These are phyloP conservation scores for Globisporangium cylindrosporum DNA, from an alignment of 352 stramenopile genomes.

Conservation along the genomic window DNA sequence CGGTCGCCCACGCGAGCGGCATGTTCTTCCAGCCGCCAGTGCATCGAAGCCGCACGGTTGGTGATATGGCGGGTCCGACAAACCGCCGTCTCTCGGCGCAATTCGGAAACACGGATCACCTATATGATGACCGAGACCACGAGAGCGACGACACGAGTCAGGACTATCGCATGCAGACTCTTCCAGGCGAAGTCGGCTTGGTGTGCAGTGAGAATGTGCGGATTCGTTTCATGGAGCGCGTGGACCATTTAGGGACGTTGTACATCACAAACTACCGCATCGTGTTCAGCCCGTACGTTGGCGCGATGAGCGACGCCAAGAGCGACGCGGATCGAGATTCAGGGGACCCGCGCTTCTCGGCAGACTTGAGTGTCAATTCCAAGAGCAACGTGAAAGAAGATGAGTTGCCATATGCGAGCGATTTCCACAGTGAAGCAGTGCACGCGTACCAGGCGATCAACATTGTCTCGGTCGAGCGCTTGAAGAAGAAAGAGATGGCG, in stretches of 20 bases:
- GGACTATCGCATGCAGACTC: constrained; percentile 39
- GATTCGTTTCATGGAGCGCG: constrained; percentile 45
- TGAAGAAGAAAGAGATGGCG: constrained; percentile 73
- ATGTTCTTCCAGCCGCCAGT: constrained; percentile 27
- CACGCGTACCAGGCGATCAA: constrained; percentile 71
- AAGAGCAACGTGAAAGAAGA: constrained; percentile 35
- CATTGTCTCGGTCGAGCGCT: constrained; percentile 62
- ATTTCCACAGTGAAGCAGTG: constrained; percentile 34
- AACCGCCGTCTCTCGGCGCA: constrained; percentile 18
- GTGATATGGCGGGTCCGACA: constrained; percentile 4
- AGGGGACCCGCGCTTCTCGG: constrained; percentile 10
- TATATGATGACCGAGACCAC: constrained; percentile 21
- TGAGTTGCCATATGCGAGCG: constrained; percentile 42
- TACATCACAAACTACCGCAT: constrained; percentile 83
- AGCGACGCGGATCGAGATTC: constrained; percentile 7
- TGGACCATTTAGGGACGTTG: constrained; percentile 53
- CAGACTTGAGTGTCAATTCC: constrained; percentile 23
- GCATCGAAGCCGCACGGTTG: constrained; percentile 7
- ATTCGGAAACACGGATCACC: constrained; percentile 22
- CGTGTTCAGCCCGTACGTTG: constrained; percentile 57
- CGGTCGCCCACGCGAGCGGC: constrained; percentile 17
- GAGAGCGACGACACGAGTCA: constrained; percentile 19
- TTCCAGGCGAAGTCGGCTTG: constrained; percentile 66
- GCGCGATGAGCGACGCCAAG: neutral
- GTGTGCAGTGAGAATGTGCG: constrained; percentile 61